phyloP scores from a whole-genome alignment of 129 eudicot genomes.

The Centaurea solstitialis region DNA sequence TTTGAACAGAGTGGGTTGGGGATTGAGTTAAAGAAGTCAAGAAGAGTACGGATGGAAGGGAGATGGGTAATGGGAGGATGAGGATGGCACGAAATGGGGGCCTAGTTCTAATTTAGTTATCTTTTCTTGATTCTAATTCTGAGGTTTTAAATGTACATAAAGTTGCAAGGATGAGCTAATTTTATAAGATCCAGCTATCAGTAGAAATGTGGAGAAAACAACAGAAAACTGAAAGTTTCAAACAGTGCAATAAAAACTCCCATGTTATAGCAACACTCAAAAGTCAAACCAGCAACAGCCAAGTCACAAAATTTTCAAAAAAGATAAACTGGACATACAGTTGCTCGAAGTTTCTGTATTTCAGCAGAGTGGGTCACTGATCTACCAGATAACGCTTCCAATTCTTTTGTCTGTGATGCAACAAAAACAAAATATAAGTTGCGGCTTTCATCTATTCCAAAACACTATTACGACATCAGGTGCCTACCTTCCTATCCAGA shows the following conservation, averaged over 20 bases:
- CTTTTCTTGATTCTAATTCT: not conserved
- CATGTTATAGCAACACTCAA: not conserved
- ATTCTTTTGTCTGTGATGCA: constrained; percentile 55
- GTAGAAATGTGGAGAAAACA: not conserved
- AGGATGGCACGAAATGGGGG: no score
- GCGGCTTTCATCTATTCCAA: not conserved
- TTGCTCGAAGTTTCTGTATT: constrained; percentile 55
- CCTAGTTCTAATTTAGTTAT: not conserved
- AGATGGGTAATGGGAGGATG: no score
- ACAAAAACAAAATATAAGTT: not conserved
- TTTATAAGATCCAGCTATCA: not conserved
- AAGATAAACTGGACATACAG: constrained; percentile 40
- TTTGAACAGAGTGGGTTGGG: no score
- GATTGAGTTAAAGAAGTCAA: no score
- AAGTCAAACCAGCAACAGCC: constrained; percentile 4
- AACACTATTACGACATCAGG: not conserved
- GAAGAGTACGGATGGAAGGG: no score
- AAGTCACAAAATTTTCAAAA: not conserved
- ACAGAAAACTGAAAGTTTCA: not conserved
- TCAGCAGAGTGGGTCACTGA: constrained; percentile 69
- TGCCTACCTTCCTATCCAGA: constrained; percentile 65
- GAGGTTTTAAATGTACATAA: not conserved
- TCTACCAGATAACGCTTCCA: constrained; percentile 69
- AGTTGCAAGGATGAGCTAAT: not conserved
- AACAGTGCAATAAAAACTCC: not conserved